A percentile compares a stretch with the other conserved stretches of the same genome.
Conservation (phyloP, 768 basidiomycete species). For the Zangia roseola region DNA sequence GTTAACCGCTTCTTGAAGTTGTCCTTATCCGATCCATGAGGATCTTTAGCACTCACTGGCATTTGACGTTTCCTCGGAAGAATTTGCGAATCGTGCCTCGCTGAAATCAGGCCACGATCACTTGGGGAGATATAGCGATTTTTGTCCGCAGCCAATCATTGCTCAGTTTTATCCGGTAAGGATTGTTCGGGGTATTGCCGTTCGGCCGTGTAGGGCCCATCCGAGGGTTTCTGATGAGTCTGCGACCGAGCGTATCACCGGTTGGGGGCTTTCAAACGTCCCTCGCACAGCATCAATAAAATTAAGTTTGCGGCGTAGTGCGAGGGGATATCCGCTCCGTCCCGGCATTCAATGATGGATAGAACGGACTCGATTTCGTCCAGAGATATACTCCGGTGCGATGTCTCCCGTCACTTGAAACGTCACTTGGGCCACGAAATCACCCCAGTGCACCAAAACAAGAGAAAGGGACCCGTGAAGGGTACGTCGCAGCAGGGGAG, state of each 20-base stretch:
- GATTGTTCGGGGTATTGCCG: slow-evolving; percentile 35
- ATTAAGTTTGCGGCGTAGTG: slow-evolving; percentile 18
- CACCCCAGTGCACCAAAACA: slow-evolving; percentile 65
- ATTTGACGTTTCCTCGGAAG: slow-evolving; percentile 32
- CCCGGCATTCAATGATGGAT: slow-evolving; percentile 48
- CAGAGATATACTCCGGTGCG: too few relatives aligned
- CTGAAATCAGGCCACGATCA: slow-evolving; percentile 40
- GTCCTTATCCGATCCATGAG: slow-evolving; percentile 37
- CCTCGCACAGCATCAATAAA: slow-evolving; percentile 16
- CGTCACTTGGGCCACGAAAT: slow-evolving; percentile 54
- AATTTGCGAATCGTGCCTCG: slow-evolving; percentile 32
- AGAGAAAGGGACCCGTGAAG: slow-evolving; percentile 58
- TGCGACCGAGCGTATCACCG: slow-evolving; percentile 6
- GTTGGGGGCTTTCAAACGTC: slow-evolving; percentile 13
- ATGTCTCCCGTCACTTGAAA: slow-evolving; percentile 53
- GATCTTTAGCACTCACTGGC: slow-evolving; percentile 30
- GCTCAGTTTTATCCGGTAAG: slow-evolving; percentile 41
- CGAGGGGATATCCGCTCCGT: slow-evolving; percentile 1
- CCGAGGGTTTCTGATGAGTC: slow-evolving; percentile 26
- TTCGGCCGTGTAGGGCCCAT: slow-evolving; percentile 21
- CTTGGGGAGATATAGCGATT: slow-evolving; percentile 56
- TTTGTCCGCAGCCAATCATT: slow-evolving; percentile 37
- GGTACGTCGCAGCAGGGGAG: slow-evolving; percentile 42
- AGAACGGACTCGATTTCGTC: slow-evolving; percentile 49
- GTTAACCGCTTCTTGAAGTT: slow-evolving; percentile 21